Conservation (phyloP, 2,329 filamentous ascomycete species). For the Berkeleyomyces rouxiae region DNA sequence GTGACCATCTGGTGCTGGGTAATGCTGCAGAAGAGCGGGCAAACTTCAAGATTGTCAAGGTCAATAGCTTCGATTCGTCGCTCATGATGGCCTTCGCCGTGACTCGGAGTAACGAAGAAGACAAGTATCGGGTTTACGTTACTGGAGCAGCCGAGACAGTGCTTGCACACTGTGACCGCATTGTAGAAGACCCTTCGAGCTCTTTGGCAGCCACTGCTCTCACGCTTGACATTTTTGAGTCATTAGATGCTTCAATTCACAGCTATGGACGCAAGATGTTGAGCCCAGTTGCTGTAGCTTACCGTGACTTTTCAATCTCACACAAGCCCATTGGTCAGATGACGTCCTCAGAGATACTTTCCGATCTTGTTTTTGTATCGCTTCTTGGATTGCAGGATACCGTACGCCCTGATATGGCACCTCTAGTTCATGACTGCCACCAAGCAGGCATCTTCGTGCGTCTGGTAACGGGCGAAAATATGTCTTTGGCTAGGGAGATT, state of each 20-base stretch:
- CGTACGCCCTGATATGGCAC: constrained; percentile 42
- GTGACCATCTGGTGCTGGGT: constrained; percentile 31
- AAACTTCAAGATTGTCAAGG: constrained; percentile 29
- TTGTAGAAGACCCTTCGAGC: constrained; percentile 29
- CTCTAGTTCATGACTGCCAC: constrained; percentile 45
- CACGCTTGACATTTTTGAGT: constrained; percentile 20
- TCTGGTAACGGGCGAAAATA: constrained; percentile 40
- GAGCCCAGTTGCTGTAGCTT: constrained; percentile 48
- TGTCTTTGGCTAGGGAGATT: constrained; percentile 29
- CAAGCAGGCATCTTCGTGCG: constrained; percentile 49
- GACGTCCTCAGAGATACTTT: constrained; percentile 15
- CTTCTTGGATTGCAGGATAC: constrained; percentile 51
- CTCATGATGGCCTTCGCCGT: constrained; percentile 41
- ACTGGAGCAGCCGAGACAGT: constrained; percentile 43
- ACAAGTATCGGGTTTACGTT: constrained; percentile 33
- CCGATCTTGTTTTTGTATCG: constrained; percentile 25
- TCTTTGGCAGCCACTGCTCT: constrained; percentile 19
- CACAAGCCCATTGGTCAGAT: constrained; percentile 24
- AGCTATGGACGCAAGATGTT: constrained; percentile 49
- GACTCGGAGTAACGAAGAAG: constrained; percentile 26
- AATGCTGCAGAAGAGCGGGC: constrained; percentile 30
- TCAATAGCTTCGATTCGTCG: constrained; percentile 37
- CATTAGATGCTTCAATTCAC: constrained; percentile 22
- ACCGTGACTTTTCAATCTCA: constrained; percentile 42
- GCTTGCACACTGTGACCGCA: constrained; percentile 27